phyloP scores from a whole-genome alignment of 2,329 filamentous ascomycete species.

The Paecilomyces fulvus region DNA sequence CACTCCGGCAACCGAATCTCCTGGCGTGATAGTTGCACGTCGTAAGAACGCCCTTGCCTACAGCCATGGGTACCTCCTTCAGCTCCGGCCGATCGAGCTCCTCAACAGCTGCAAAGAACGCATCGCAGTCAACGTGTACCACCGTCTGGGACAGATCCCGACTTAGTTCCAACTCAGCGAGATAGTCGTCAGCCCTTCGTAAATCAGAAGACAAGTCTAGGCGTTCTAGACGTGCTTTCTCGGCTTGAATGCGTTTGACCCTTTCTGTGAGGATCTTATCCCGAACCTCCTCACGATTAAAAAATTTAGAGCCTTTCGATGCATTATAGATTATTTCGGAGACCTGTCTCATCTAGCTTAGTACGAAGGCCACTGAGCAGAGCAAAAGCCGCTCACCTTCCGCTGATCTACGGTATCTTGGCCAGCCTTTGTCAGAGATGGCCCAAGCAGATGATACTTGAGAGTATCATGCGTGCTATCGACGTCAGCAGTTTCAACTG shows the following conservation, averaged over 20 bases:
- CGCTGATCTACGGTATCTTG: constrained; percentile 89
- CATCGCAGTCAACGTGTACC: constrained; percentile 93
- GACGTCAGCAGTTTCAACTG: not conserved
- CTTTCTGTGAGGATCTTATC: constrained; percentile 79
- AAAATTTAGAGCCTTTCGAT: constrained; percentile 93
- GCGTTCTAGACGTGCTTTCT: constrained; percentile 66
- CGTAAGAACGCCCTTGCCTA: constrained; percentile 64
- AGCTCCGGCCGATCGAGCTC: constrained; percentile 76
- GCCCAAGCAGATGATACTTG: constrained; percentile 83
- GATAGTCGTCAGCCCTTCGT: constrained; percentile 69
- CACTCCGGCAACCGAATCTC: constrained; percentile 82
- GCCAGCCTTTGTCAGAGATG: constrained; percentile 86
- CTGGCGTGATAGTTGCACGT: constrained; percentile 84
- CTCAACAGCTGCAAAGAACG: constrained; percentile 94
- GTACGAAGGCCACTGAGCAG: not conserved
- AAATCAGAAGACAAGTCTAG: constrained; percentile 65
- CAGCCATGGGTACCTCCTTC: constrained; percentile 79
- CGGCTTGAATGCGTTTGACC: constrained; percentile 68
- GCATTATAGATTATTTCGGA: constrained; percentile 96
- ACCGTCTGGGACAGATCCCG: constrained; percentile 78
- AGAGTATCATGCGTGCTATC: constrained; percentile 51
- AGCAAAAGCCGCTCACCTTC: constrained; percentile 47
- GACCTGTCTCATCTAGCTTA: constrained; percentile 46
- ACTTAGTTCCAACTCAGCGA: constrained; percentile 67
- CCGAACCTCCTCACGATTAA: constrained; percentile 77